phyloP scores from a whole-genome alignment of 768 basidiomycete species.

The Pulveroboletus ravenelii region DNA sequence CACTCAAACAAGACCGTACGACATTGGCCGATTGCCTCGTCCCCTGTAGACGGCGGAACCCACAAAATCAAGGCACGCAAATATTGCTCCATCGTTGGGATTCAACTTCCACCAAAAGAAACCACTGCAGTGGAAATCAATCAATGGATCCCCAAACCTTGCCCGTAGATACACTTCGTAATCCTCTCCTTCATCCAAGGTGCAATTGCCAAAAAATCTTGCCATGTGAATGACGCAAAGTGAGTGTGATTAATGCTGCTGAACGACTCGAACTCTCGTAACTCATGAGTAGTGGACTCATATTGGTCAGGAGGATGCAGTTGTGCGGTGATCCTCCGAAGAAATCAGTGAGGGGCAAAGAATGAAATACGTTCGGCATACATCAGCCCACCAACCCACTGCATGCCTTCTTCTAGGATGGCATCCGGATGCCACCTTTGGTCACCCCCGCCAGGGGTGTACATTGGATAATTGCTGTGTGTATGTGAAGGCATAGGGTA shows the following conservation, averaged over 20 bases:
- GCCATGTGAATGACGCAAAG: slow-evolving; percentile 67
- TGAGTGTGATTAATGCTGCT: slow-evolving; percentile 47
- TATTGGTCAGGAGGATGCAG: slow-evolving; percentile 43
- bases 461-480: slow-evolving; percentile 66
- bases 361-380: slow-evolving; percentile 26
- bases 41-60: background rate
- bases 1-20: slow-evolving; percentile 9
- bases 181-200: slow-evolving; percentile 74
- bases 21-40: background rate
- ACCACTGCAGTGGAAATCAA: background rate
- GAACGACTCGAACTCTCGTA: slow-evolving; percentile 49
- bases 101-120: background rate
- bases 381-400: slow-evolving; percentile 76
- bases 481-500: slow-evolving; percentile 53
- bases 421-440: slow-evolving; percentile 55
- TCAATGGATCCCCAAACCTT: slow-evolving; percentile 57
- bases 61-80: slow-evolving; percentile 5
- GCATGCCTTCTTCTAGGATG: slow-evolving; percentile 52
- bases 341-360: slow-evolving; percentile 6
- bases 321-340: slow-evolving; percentile 57
- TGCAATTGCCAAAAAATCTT: slow-evolving; percentile 65
- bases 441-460: slow-evolving; percentile 66
- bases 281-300: slow-evolving; percentile 32
- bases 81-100: background rate
- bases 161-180: slow-evolving; percentile 61